These are phyloP conservation scores for Euphorbia schlechtendalii DNA, from an alignment of 441 rosid genomes.

Conservation along the genomic window DNA sequence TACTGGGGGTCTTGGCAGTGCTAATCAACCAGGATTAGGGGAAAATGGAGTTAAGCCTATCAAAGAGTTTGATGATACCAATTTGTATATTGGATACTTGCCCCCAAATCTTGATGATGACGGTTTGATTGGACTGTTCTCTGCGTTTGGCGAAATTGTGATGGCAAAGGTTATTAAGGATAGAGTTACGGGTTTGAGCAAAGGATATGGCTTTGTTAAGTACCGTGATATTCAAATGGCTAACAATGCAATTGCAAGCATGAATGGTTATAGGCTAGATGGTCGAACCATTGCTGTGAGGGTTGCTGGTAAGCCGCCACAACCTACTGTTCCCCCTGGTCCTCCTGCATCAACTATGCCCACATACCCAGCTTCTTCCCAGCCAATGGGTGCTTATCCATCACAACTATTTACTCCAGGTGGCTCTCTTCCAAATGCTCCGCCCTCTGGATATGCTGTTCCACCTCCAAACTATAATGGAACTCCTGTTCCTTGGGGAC, in stretches of 20 bases:
- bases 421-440: conserved; percentile 62
- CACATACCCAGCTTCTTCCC: conserved; percentile 52
- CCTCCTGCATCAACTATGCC: conserved; percentile 60
- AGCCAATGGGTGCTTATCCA: conserved; percentile 63
- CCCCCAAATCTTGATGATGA: conserved; percentile 83
- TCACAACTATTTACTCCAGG: conserved; percentile 75
- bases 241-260: conserved; percentile 65
- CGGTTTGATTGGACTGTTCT: conserved; percentile 69
- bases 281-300: conserved; percentile 90
- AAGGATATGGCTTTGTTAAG: conserved; percentile 92
- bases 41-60: conserved; percentile 46
- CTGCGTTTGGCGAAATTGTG: conserved; percentile 83
- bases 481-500: conserved; percentile 86
- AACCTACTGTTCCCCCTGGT: conserved; percentile 64
- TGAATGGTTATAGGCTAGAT: conserved; percentile 76
- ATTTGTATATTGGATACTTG: conserved; percentile 80
- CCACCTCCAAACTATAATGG: conserved; percentile 22
- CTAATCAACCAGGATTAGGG: conserved; percentile 69
- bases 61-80: conserved; percentile 89
- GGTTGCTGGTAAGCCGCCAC: conserved; percentile 91
- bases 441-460: too few species aligned
- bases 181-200: conserved; percentile 61
- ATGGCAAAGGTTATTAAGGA: conserved; percentile 98
- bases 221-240: conserved; percentile 87
- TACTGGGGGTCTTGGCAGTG: conserved; percentile 43